phyloP scores from a whole-genome alignment of 257 asterid genomes.

The Solanum rostratum region DNA sequence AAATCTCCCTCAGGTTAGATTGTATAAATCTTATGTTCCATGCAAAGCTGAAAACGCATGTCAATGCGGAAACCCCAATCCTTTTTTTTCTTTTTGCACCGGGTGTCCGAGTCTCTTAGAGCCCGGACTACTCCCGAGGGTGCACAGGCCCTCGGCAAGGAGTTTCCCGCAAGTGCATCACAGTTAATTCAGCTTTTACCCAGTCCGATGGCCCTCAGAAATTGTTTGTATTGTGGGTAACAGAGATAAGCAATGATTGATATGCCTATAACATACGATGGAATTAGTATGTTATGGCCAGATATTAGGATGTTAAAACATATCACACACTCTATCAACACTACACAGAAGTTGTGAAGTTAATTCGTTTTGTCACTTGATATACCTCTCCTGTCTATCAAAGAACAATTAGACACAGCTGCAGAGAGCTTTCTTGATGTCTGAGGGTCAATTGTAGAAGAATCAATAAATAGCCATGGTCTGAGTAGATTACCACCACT shows the following conservation, averaged over 20 bases:
- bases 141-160: too few relatives aligned
- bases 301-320: neutral
- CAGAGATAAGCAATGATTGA: neutral
- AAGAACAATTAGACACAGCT: conserved; percentile 27
- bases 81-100: too few relatives aligned
- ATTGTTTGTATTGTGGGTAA: neutral
- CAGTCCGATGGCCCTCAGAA: too few relatives aligned
- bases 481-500: conserved; percentile 29
- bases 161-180: too few relatives aligned
- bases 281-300: neutral
- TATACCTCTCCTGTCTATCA: conserved; percentile 35
- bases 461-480: conserved; percentile 74
- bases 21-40: neutral
- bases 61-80: neutral
- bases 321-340: neutral
- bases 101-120: too few relatives aligned
- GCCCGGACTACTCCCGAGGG: too few relatives aligned
- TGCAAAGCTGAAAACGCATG: neutral
- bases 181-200: too few relatives aligned
- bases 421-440: conserved; percentile 72
- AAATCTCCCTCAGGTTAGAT: neutral
- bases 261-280: neutral
- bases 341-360: neutral
- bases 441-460: conserved; percentile 93
- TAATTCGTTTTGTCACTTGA: neutral